phyloP scores from a whole-genome alignment of 2,329 filamentous ascomycete genomes.

The Pleomassaria siparia region DNA sequence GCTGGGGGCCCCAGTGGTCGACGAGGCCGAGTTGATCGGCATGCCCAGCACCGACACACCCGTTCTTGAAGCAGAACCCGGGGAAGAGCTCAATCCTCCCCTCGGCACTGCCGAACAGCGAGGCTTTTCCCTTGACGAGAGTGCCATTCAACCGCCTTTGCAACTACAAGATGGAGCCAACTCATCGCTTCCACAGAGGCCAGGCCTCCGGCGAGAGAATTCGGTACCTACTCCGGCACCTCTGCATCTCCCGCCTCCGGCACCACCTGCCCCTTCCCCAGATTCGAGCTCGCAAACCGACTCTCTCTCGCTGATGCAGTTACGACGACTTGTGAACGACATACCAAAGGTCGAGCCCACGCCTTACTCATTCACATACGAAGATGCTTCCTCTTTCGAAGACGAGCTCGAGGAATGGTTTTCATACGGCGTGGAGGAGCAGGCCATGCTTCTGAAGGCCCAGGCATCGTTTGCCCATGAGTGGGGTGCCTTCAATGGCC shows the following conservation, averaged over 20 bases:
- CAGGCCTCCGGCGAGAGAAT: slow-evolving; percentile 43
- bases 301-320: slow-evolving; percentile 51
- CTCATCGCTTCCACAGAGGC: slow-evolving; percentile 36
- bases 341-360: slow-evolving; percentile 47
- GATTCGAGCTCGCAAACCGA: slow-evolving; percentile 41
- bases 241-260: slow-evolving; percentile 48
- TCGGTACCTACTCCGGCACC: slow-evolving; percentile 45
- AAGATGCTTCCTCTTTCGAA: slow-evolving; percentile 61
- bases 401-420: slow-evolving; percentile 99
- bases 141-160: slow-evolving; percentile 9
- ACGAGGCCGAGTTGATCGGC: slow-evolving; percentile 41
- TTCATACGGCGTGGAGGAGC: slow-evolving; percentile 84
- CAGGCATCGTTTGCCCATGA: slow-evolving; percentile 76
- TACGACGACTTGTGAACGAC: slow-evolving; percentile 47
- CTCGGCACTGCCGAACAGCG: slow-evolving; percentile 41
- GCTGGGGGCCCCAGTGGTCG: slow-evolving; percentile 38
- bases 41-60: slow-evolving; percentile 31
- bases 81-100: slow-evolving; percentile 36
- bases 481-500: slow-evolving; percentile 56
- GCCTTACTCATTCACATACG: slow-evolving; percentile 74
- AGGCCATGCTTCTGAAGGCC: slow-evolving; percentile 73
- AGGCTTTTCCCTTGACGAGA: slow-evolving; percentile 30
- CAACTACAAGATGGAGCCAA: slow-evolving; percentile 21
- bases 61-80: slow-evolving; percentile 33
- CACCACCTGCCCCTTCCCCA: slow-evolving; percentile 35